A percentile compares a stretch with the other conserved stretches of the same genome.
These are phyloP conservation scores for Coleophoma crateriformis DNA, from an alignment of 2,329 filamentous ascomycete species.

Conservation along the genomic window DNA sequence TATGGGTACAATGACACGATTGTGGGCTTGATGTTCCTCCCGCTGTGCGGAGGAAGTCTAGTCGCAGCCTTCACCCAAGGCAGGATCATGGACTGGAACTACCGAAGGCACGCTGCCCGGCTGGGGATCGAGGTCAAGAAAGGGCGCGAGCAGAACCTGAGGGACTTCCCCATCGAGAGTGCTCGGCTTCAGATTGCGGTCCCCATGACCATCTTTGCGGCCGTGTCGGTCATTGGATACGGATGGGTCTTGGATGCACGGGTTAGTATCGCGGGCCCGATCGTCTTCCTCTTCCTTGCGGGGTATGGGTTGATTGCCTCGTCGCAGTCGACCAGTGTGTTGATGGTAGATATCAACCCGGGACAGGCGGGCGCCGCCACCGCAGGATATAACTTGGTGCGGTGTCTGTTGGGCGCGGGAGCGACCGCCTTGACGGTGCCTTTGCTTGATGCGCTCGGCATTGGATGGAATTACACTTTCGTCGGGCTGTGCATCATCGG, in stretches of 20 bases:
- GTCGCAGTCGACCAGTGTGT: constrained; percentile 44
- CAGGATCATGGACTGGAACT: constrained; percentile 60
- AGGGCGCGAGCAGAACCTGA: constrained; percentile 43
- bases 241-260: constrained; percentile 44
- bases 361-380: constrained; percentile 46
- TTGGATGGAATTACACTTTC: constrained; percentile 46
- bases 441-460: constrained; percentile 44
- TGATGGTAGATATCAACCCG: constrained; percentile 52
- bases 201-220: constrained; percentile 44
- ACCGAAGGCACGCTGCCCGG: constrained; percentile 50
- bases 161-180: constrained; percentile 44
- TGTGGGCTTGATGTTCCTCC: constrained; percentile 48
- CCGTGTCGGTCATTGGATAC: constrained; percentile 40
- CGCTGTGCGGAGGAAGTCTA: constrained; percentile 39
- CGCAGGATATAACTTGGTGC: constrained; percentile 49
- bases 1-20: constrained; percentile 55
- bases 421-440: constrained; percentile 45
- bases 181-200: constrained; percentile 43
- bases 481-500: constrained; percentile 36
- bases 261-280: constrained; percentile 38
- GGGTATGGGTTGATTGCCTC: constrained; percentile 47
- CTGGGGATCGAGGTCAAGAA: constrained; percentile 47
- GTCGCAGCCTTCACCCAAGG: constrained; percentile 41
- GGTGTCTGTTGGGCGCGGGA: constrained; percentile 49
- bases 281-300: constrained; percentile 39